Percentiles rank a stretch among this genome's conserved stretches.
These are phyloP conservation scores for Solanum virginianum DNA, from an alignment of 257 asterid genomes.

Conservation along the genomic window DNA sequence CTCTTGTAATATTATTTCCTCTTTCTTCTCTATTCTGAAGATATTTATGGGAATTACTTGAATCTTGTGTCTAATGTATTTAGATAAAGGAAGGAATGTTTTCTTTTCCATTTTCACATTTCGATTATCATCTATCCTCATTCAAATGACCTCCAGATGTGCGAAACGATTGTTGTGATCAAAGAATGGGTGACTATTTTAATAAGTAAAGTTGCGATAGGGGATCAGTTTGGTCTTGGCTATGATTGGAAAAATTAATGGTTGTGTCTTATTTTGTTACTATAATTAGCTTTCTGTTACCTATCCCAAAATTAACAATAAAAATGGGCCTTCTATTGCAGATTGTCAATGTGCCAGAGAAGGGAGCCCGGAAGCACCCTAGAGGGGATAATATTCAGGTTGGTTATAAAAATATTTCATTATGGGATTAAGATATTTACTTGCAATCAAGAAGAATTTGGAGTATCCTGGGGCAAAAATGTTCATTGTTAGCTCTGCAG, in stretches of 20 bases:
- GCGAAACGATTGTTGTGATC: neutral
- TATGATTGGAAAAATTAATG: neutral
- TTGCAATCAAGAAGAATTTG: neutral
- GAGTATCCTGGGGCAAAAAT: neutral
- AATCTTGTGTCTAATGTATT: neutral
- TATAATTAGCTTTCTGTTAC: neutral
- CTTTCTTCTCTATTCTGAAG: neutral
- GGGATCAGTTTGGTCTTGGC: neutral
- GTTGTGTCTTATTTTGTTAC: neutral
- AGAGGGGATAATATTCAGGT: conserved; percentile 99
- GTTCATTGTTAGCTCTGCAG: neutral
- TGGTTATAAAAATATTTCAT: neutral
- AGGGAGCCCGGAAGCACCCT: conserved; percentile 99
- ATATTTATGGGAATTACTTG: neutral
- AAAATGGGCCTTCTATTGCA: conserved; percentile 16
- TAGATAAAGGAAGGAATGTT: neutral
- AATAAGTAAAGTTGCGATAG: neutral
- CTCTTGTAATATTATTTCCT: neutral
- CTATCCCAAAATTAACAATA: neutral
- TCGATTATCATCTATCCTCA: neutral
- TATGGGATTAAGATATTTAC: neutral
- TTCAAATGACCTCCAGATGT: neutral
- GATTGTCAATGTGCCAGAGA: conserved; percentile 99
- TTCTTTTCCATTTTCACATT: neutral
- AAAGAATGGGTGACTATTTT: neutral